phyloP scores from a whole-genome alignment of 169 alveolate genomes.

The Plasmodium vivax region DNA sequence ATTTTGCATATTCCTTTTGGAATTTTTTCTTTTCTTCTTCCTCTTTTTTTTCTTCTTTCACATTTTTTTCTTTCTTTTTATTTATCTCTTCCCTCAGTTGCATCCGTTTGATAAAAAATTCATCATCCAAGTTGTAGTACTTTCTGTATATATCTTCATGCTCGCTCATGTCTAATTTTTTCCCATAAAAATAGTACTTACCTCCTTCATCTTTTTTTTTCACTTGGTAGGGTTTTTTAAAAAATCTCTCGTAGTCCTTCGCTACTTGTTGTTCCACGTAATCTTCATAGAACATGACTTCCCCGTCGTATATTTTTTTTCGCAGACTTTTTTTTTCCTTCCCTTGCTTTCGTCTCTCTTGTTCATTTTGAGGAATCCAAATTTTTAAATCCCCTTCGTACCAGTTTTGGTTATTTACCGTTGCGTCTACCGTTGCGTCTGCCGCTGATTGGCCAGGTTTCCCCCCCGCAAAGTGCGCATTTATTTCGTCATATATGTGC shows the following conservation, averaged over 20 bases:
- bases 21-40: conserved; percentile 24
- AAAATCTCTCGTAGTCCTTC: conserved; percentile 63
- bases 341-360: not conserved
- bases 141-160: conserved; percentile 64
- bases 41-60: conserved; percentile 22
- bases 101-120: conserved; percentile 21
- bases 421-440: no score
- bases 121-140: conserved; percentile 56
- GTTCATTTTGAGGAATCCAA: conserved; percentile 5
- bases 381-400: conserved; percentile 35
- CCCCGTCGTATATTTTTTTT: conserved; percentile 79
- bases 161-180: conserved; percentile 22
- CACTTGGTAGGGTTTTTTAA: conserved; percentile 70
- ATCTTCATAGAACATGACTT: conserved; percentile 76
- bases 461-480: not conserved
- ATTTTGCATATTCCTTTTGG: conserved; percentile 29
- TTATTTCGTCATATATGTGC: conserved; percentile 17
- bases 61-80: conserved; percentile 11
- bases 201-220: conserved; percentile 73
- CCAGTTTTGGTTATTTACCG: not conserved
- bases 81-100: conserved; percentile 10
- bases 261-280: conserved; percentile 63
- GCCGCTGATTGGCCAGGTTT: not conserved
- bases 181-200: conserved; percentile 71
- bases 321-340: conserved; percentile 73